Evolutionary conservation across 495 filamentous ascomycete species (phyloP).

Genomic region (Trichoderma erinaceum): DNA sequence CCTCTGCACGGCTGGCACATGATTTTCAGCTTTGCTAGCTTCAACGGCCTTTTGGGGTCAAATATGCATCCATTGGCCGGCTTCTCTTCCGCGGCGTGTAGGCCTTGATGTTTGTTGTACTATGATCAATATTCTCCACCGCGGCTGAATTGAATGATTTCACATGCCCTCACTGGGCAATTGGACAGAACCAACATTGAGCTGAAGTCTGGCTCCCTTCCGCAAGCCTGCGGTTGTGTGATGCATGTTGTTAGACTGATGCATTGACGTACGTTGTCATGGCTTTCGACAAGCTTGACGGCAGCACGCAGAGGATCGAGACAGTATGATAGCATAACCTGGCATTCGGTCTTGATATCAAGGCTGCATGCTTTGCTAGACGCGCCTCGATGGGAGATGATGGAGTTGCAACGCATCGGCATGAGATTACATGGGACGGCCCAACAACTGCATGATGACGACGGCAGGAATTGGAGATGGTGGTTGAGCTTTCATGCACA

Average conservation of each 20-base stretch:
- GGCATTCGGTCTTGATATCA: no score
- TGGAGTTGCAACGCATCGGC: no score
- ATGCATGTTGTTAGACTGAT: neutral
- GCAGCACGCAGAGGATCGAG: no score
- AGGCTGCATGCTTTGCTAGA: no score
- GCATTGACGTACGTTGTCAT: neutral
- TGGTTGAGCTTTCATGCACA: no score
- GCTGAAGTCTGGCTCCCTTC: neutral
- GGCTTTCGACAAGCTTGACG: neutral
- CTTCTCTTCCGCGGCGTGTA: conserved; percentile 1
- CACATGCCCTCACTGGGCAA: neutral
- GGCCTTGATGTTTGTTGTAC: neutral
- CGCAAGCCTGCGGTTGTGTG: neutral
- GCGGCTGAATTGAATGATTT: neutral
- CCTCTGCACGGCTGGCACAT: neutral
- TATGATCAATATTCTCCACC: neutral
- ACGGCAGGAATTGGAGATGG: no score
- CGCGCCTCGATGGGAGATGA: no score
- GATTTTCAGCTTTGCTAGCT: neutral
- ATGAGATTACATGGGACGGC: no score
- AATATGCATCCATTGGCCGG: neutral
- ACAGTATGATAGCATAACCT: no score
- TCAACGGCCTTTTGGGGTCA: neutral
- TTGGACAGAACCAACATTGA: neutral
- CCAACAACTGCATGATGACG: no score